These are phyloP conservation scores for Hanseniaspora valbyensis DNA, from an alignment of 805 yeast genomes.

Conservation along the genomic window DNA sequence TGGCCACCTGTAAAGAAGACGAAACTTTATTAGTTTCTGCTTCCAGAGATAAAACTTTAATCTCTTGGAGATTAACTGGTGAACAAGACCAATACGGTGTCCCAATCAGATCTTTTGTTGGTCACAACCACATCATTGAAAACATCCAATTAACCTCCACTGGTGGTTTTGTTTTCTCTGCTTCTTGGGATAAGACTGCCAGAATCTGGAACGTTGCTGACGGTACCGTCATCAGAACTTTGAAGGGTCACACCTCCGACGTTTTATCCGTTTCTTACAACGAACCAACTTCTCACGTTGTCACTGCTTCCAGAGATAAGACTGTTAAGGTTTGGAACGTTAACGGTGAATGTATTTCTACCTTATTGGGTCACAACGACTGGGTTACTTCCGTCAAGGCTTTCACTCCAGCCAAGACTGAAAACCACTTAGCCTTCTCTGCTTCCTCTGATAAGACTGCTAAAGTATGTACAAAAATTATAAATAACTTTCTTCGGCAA, in stretches of 20 bases:
- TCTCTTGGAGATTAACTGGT: constrained; percentile 94
- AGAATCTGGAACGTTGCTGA: constrained; percentile 95
- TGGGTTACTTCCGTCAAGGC: constrained; percentile 98
- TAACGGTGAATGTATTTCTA: constrained; percentile 91
- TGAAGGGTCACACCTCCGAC: constrained; percentile 96
- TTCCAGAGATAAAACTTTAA: constrained; percentile 96
- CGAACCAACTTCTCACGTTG: constrained; percentile 92
- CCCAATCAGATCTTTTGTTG: constrained; percentile 92
- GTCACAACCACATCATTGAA: constrained; percentile 98
- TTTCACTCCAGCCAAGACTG: constrained; percentile 44
- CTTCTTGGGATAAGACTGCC: constrained; percentile 98
- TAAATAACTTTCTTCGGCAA: constrained; percentile 2
- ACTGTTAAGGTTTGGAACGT: constrained; percentile 99
- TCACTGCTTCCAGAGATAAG: constrained; percentile 98
- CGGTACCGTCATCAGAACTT: constrained; percentile 89
- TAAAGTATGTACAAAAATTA: constrained; percentile 66
- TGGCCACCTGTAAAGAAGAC: constrained; percentile 95
- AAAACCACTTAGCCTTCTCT: constrained; percentile 68
- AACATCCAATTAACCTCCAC: constrained; percentile 96
- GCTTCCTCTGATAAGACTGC: constrained; percentile 99
- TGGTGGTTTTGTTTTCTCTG: constrained; percentile 94
- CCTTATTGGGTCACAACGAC: constrained; percentile 92
- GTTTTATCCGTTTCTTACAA: constrained; percentile 95
- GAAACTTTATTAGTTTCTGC: constrained; percentile 97
- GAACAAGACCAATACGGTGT: constrained; percentile 97